Evolutionary conservation across 2,329 filamentous ascomycete genomes (phyloP).

Genomic region (Gyromitra esculenta): DNA sequence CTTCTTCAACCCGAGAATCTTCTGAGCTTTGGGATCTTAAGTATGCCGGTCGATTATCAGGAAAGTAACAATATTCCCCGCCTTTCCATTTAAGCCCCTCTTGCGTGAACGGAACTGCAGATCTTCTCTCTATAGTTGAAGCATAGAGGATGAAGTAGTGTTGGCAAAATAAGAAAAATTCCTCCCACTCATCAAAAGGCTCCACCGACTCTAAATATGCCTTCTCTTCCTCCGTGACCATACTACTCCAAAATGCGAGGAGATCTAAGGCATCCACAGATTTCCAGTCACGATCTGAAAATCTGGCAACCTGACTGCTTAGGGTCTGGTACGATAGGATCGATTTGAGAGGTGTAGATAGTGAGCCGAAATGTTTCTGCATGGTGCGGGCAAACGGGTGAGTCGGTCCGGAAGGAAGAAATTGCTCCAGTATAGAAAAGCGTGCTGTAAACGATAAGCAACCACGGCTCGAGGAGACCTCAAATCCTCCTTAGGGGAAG

Average conservation of each 20-base stretch:
- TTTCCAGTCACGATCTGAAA: conserved; percentile 74
- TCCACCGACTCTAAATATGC: conserved; percentile 74
- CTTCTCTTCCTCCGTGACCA: conserved; percentile 69
- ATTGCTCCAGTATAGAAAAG: conserved; percentile 88
- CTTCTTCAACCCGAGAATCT: conserved; percentile 45
- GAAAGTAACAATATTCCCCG: conserved; percentile 50
- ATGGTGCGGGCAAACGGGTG: conserved; percentile 90
- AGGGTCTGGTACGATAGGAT: conserved; percentile 75
- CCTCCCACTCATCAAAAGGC: conserved; percentile 95
- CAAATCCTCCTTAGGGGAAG: not conserved
- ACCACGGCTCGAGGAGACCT: conserved; percentile 1
- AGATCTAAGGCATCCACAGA: conserved; percentile 72
- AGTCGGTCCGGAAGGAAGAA: conserved; percentile 77
- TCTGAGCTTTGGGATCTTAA: conserved; percentile 41
- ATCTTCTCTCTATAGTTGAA: conserved; percentile 35
- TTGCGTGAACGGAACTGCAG: conserved; percentile 41
- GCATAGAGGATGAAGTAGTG: conserved; percentile 76
- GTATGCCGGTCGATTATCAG: conserved; percentile 30
- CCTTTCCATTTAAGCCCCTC: conserved; percentile 49
- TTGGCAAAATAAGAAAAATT: conserved; percentile 82
- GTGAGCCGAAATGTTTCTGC: conserved; percentile 82
- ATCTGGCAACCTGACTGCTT: conserved; percentile 74
- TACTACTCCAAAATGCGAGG: conserved; percentile 83
- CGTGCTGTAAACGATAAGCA: conserved; percentile 67
- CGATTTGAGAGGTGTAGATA: conserved; percentile 80